Conservation (phyloP, 306 rosid species). For the Vicia faba region DNA sequence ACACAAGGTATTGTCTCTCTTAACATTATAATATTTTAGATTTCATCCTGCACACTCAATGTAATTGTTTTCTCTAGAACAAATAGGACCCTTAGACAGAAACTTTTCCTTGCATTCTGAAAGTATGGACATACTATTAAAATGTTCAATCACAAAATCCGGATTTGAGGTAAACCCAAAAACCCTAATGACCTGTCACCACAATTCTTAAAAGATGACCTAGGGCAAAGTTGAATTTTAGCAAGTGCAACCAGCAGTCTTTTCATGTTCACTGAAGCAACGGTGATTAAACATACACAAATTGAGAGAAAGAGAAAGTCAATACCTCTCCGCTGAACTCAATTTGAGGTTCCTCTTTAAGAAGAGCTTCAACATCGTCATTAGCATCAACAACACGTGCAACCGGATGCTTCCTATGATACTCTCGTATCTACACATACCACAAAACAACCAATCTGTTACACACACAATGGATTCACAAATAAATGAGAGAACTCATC, state of each 20-base stretch:
- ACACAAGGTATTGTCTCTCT: neutral
- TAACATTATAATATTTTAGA: constrained; percentile 17
- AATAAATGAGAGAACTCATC: constrained; percentile 5
- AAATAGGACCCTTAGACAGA: constrained; percentile 8
- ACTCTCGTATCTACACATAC: constrained; percentile 82
- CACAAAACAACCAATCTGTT: constrained; percentile 26
- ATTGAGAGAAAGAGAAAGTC: neutral
- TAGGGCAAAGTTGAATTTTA: constrained; percentile 16
- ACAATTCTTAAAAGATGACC: constrained; percentile 18
- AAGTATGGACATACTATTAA: neutral
- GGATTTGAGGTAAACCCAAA: constrained; percentile 3
- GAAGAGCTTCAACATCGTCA: constrained; percentile 71
- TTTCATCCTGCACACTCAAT: constrained; percentile 24
- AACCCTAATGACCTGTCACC: neutral
- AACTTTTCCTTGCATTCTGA: neutral
- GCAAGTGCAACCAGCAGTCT: neutral
- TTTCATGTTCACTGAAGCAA: constrained; percentile 5
- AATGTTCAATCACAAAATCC: constrained; percentile 14
- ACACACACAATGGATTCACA: neutral
- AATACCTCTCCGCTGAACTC: constrained; percentile 97
- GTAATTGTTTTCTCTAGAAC: constrained; percentile 1
- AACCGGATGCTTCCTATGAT: constrained; percentile 91
- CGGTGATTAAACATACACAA: constrained; percentile 6
- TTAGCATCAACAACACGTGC: constrained; percentile 82
- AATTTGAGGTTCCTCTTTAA: constrained; percentile 85